Evolutionary conservation across 345 rosid species (phyloP), one percentile per base, ranked within the genome.

Genomic region (Camelina hispida): DNA sequence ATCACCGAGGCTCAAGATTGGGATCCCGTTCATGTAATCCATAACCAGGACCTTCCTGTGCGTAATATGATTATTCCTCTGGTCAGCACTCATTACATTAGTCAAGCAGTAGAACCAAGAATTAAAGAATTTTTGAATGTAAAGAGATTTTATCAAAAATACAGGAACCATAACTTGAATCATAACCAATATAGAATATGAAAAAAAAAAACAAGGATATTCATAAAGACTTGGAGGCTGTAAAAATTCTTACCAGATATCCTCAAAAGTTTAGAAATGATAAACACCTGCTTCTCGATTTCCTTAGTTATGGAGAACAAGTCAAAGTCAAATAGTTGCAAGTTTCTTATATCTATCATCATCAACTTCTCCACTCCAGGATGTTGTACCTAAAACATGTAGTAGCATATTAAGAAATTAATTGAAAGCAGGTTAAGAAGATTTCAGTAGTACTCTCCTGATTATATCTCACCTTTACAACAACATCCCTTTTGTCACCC

Each of bases 301-400:
- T 91, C 99, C 75, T 89, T 95, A 17, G 87, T 87, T 47, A 95
- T 66, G 13, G 97, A 95, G 84, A 68, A 90, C 55, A 95, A 75
- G 82, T 95, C 99, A 79, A 91, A 95, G 67, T 88, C 97, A 81
- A 95, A 89, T 58, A 91, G 84, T 84, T 95, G 99, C 83, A 95
- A 66, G 79, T 95, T 95, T 69, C 80, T 87, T 72, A 95, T 90
- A 81, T 95, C 99, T 5, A 93, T 86, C 97, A 91, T 95, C 99
- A 95, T 91, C 83, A 91, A 78, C 62, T 84, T 84, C 66, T 87
- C 88, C 83, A 95, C 83, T 71, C 97, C 97, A 44, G 97, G 99
- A 85, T 92, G 99, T 82, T 95, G 99, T 64, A 95, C 96, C 97
- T 95, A 79, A 28, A 51, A 77, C 60, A 82, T 44, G 71, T 53